Percentiles rank a stretch among this genome's conserved stretches.
Evolutionary conservation across 1,284 basidiomycete genomes (phyloP).

Genomic region (Malassezia sp.): DNA sequence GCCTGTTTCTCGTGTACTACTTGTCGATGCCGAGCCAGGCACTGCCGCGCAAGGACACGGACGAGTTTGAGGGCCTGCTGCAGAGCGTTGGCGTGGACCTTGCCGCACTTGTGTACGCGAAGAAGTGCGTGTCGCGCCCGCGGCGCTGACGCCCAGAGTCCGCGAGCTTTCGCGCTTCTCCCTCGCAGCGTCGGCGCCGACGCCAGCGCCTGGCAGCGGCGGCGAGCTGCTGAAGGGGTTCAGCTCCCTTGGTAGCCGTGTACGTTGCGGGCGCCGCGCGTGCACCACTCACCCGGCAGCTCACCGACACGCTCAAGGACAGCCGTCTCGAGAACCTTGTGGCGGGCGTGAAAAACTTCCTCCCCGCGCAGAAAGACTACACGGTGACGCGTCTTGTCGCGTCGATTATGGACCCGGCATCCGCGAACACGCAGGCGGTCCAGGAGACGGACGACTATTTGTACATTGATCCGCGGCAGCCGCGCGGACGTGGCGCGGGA

Average conservation of each 20-base stretch:
- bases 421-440: constrained; percentile 59
- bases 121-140: too few species aligned
- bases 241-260: constrained; percentile 77
- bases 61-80: constrained; percentile 58
- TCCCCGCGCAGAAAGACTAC: constrained; percentile 86
- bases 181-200: constrained; percentile 68
- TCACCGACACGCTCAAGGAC: constrained; percentile 80
- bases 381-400: constrained; percentile 84
- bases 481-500: constrained; percentile 21
- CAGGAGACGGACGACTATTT: constrained; percentile 88
- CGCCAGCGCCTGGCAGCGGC: constrained; percentile 48
- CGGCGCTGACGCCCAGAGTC: too few species aligned
- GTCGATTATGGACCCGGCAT: constrained; percentile 88
- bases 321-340: constrained; percentile 85
- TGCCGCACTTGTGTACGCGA: constrained; percentile 83
- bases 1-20: constrained; percentile 86
- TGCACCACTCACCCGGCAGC: constrained; percentile 8
- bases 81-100: constrained; percentile 56
- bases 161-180: constrained; percentile 93
- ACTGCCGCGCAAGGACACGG: constrained; percentile 71
- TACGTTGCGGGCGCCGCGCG: too few species aligned
- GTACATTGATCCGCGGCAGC: constrained; percentile 66
- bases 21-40: constrained; percentile 70
- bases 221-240: constrained; percentile 78
- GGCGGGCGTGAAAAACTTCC: constrained; percentile 94